Conservation (phyloP, 1,139 yeast species). For the Trichomonascaceae sp. region DNA sequence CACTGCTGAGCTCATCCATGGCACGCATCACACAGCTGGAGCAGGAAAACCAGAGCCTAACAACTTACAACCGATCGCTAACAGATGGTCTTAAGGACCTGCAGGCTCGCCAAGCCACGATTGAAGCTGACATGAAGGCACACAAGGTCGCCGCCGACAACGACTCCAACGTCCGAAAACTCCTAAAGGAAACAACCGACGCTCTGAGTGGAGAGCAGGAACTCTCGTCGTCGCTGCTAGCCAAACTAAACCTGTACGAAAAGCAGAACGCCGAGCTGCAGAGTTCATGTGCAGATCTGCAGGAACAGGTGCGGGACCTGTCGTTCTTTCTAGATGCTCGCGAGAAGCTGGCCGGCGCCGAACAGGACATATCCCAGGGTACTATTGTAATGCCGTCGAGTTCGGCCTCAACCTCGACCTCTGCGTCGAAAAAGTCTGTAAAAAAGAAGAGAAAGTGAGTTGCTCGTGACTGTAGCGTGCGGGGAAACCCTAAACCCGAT, state of each 20-base stretch:
- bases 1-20: constrained; percentile 18
- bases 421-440: constrained; percentile 6
- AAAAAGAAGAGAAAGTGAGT: constrained; percentile 4
- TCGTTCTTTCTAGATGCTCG: constrained; percentile 72
- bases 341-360: constrained; percentile 56
- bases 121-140: background rate
- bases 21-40: background rate
- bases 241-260: constrained; percentile 40
- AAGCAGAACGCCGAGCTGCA: constrained; percentile 32
- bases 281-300: constrained; percentile 26
- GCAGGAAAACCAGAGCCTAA: background rate
- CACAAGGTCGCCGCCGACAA: background rate
- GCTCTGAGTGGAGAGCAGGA: too few species aligned
- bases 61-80: background rate
- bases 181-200: constrained; percentile 29
- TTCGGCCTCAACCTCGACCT: constrained; percentile 9
- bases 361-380: constrained; percentile 59
- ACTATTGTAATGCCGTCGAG: constrained; percentile 38
- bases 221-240: constrained; percentile 43
- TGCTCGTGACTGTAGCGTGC: too few species aligned
- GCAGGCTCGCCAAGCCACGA: background rate
- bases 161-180: too few species aligned
- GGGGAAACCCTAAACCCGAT: too few species aligned
- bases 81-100: background rate
- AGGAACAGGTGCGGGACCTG: constrained; percentile 63